Evolutionary conservation across 345 rosid species (phyloP), one percentile per base, ranked within the genome.

Genomic region (Moricandia arvensis): DNA sequence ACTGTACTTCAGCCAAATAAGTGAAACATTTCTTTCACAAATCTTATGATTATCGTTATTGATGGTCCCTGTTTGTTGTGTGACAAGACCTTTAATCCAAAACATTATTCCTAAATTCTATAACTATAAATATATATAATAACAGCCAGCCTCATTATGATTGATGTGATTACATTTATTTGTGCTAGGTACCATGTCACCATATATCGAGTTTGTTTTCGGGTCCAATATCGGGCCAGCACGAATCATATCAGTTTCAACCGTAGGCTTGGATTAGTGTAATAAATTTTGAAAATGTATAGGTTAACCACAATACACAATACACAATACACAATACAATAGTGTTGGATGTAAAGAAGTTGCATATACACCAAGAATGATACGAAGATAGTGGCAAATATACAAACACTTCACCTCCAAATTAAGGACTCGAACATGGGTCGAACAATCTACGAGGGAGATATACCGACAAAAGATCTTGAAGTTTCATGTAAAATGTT

Each of bases 1-100:
- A 76, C 80, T 76, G 80, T 69, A 63, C 37, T 17, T 76, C 18
- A 45, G 73, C 64, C 75, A 76, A 69, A 69, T 17, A 37, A 69
- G 49, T 69, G 80, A 62, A 53, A 75, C 79, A 75, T 75, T 59
- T 75, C 79, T 75, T 75, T 75, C 79, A 67, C 73, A 75, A 67
- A 75, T 75, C 58, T 69, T 35, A 62, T 75, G 79, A 69, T 62
- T 69, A 69, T 70, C 69, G 58, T 49, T 62, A 35, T 59, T 59
- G 43, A 63, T 69, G 80, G 75, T 76, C 80, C 80, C 74, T 75
- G 2, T 35, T 60, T 66, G 72, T 43, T 57, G 71, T 4, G 47
- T 74, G 72, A 74, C 59, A 74, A 16, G 43, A 74, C 57, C 77
- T 45, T 54, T 63, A 0, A 24, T 53, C 76, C 70, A 51, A 21